phyloP scores from a whole-genome alignment of 495 filamentous ascomycete species.

The Lepraria neglecta region DNA sequence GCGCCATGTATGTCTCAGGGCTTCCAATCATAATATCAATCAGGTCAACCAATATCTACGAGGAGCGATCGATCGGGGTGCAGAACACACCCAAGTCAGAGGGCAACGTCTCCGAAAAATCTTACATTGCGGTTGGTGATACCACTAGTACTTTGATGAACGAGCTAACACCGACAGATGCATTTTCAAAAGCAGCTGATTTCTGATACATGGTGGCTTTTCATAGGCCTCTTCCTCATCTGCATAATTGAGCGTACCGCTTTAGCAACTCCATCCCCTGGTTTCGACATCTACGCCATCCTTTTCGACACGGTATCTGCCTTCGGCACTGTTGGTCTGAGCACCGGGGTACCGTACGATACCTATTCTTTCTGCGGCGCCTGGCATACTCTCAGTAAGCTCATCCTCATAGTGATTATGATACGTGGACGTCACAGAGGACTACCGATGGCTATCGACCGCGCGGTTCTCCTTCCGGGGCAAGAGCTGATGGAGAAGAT shows the following conservation, averaged over 20 bases:
- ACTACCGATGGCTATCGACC: neutral
- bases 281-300: constrained; percentile 2
- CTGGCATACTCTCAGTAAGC: constrained; percentile 4
- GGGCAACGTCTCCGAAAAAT: neutral
- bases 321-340: neutral
- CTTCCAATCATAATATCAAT: constrained; percentile 1
- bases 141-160: neutral
- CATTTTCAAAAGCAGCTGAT: neutral
- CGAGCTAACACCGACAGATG: neutral
- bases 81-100: neutral
- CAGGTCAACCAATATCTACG: neutral
- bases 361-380: constrained; percentile 5
- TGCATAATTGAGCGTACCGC: constrained; percentile 9
- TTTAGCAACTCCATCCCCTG: neutral
- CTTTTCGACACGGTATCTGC: constrained; percentile 6
- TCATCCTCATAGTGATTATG: neutral
- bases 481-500: constrained; percentile 6
- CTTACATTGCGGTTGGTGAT: neutral
- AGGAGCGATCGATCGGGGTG: neutral
- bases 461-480: neutral
- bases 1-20: neutral
- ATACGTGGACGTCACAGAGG: neutral
- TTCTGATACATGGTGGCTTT: neutral
- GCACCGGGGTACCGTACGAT: neutral
- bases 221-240: constrained; percentile 1